A percentile compares a stretch with the other conserved stretches of the same genome.
Evolutionary conservation across 2,329 filamentous ascomycete genomes (phyloP).

Genomic region (Sclerotinia spermophila): DNA sequence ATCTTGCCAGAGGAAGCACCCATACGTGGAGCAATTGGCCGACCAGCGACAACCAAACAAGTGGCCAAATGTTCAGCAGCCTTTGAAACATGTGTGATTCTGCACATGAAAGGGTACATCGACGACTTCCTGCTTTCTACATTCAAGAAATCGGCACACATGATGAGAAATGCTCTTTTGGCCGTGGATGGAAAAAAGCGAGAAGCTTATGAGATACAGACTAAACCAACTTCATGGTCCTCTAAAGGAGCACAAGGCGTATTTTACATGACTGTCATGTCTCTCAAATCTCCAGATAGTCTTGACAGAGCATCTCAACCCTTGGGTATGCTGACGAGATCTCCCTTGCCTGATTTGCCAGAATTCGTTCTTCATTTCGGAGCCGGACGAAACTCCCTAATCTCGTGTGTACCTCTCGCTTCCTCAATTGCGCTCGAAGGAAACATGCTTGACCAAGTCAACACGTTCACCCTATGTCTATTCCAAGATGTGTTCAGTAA

Average conservation of each 20-base stretch:
- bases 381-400: conserved; percentile 54
- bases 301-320: conserved; percentile 59
- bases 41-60: conserved; percentile 63
- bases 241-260: conserved; percentile 44
- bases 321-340: conserved; percentile 68
- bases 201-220: conserved; percentile 69
- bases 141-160: conserved; percentile 67
- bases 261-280: conserved; percentile 61
- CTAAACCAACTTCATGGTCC: conserved; percentile 75
- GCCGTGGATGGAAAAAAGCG: conserved; percentile 77
- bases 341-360: conserved; percentile 60
- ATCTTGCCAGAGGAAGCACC: conserved; percentile 73
- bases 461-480: conserved; percentile 67
- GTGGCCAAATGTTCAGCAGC: conserved; percentile 85
- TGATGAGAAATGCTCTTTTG: conserved; percentile 81
- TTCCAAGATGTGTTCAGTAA: conserved; percentile 92
- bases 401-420: conserved; percentile 48
- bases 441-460: conserved; percentile 53
- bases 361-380: conserved; percentile 70
- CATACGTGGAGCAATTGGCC: conserved; percentile 62
- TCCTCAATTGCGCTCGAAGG: conserved; percentile 43
- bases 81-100: conserved; percentile 71
- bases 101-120: conserved; percentile 64
- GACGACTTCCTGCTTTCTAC: conserved; percentile 72
- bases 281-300: conserved; percentile 52